phyloP scores from a whole-genome alignment of 768 basidiomycete species.

The Boletus huronensis region DNA sequence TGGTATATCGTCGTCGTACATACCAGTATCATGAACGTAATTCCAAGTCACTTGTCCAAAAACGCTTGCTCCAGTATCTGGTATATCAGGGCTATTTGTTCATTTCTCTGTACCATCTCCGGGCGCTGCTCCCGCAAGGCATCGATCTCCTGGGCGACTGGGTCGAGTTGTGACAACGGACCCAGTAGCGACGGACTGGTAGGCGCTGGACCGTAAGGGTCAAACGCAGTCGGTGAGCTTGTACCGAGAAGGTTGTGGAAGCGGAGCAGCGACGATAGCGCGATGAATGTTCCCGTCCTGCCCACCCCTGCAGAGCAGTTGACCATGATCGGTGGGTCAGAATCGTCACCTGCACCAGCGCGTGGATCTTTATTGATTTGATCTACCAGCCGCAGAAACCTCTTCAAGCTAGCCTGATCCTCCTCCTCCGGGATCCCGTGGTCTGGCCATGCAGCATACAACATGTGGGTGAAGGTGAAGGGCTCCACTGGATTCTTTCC shows the following conservation, averaged over 20 bases:
- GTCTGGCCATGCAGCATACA: slow-evolving; percentile 81
- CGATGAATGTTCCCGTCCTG: slow-evolving; percentile 83
- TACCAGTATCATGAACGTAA: not conserved
- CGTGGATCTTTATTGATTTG: slow-evolving; percentile 49
- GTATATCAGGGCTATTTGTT: slow-evolving; percentile 66
- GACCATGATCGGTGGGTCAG: slow-evolving; percentile 75
- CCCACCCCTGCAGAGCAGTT: slow-evolving; percentile 89
- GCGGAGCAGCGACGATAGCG: slow-evolving; percentile 75
- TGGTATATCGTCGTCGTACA: not conserved
- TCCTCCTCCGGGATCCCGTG: slow-evolving; percentile 70
- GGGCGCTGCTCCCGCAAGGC: slow-evolving; percentile 76
- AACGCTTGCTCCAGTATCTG: slow-evolving; percentile 43
- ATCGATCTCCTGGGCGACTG: slow-evolving; percentile 70
- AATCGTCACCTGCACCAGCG: slow-evolving; percentile 32
- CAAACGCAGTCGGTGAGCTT: slow-evolving; percentile 22
- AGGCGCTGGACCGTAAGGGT: slow-evolving; percentile 20
- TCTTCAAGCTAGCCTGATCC: slow-evolving; percentile 56
- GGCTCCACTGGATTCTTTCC: slow-evolving; percentile 28
- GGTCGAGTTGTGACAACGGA: slow-evolving; percentile 49
- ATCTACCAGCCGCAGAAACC: slow-evolving; percentile 65
- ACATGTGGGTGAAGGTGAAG: slow-evolving; percentile 62
- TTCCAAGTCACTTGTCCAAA: slow-evolving; percentile 5
- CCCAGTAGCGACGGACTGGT: slow-evolving; percentile 56
- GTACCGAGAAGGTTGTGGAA: slow-evolving; percentile 43
- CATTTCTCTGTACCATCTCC: slow-evolving; percentile 73